A percentile compares a stretch with the other conserved stretches of the same genome.
phyloP scores from a whole-genome alignment of 208 protist genomes.

The Trypanosomatidae sp. region DNA sequence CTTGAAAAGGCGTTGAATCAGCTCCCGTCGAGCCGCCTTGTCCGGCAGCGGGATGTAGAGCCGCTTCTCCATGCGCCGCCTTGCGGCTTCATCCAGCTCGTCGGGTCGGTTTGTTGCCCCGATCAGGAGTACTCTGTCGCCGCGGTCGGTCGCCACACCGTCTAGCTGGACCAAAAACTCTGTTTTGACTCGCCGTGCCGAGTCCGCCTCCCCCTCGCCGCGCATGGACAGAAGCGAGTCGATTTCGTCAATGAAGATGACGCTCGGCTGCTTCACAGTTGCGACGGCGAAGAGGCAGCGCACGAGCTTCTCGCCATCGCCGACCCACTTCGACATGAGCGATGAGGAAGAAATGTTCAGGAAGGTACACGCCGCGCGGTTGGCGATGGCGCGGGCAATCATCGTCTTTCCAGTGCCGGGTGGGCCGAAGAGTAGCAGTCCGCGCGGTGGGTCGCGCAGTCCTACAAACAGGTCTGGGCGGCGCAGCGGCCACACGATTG shows the following conservation, averaged over 20 bases:
- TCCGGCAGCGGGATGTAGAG: conserved; percentile 92
- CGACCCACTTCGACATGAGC: conserved; percentile 92
- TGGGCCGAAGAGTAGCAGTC: conserved; percentile 89
- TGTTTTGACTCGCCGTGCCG: conserved; percentile 97
- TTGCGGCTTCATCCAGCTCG: conserved; percentile 88
- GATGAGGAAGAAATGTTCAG: conserved; percentile 88
- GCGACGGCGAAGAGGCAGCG: conserved; percentile 91
- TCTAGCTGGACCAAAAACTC: conserved; percentile 99
- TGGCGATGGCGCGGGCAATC: conserved; percentile 91
- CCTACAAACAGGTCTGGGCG: conserved; percentile 79
- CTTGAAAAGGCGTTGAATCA: conserved; percentile 62
- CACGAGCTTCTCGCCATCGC: conserved; percentile 92
- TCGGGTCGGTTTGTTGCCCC: conserved; percentile 91
- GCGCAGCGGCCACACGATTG: conserved; percentile 78
- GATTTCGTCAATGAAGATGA: conserved; percentile 96
- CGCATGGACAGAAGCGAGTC: conserved; percentile 92
- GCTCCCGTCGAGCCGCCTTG: conserved; percentile 40
- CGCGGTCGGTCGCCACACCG: conserved; percentile 70
- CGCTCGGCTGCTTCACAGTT: conserved; percentile 73
- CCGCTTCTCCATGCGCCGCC: conserved; percentile 89
- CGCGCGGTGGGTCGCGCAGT: conserved; percentile 83
- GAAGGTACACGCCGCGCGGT: conserved; percentile 78
- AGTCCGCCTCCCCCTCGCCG: conserved; percentile 80
- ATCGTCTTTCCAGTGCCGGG: conserved; percentile 94
- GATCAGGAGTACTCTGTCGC: conserved; percentile 87